Percentiles rank a stretch among this genome's conserved stretches.
phyloP scores from a whole-genome alignment of 2,329 filamentous ascomycete species.

The Nakataea oryzae region DNA sequence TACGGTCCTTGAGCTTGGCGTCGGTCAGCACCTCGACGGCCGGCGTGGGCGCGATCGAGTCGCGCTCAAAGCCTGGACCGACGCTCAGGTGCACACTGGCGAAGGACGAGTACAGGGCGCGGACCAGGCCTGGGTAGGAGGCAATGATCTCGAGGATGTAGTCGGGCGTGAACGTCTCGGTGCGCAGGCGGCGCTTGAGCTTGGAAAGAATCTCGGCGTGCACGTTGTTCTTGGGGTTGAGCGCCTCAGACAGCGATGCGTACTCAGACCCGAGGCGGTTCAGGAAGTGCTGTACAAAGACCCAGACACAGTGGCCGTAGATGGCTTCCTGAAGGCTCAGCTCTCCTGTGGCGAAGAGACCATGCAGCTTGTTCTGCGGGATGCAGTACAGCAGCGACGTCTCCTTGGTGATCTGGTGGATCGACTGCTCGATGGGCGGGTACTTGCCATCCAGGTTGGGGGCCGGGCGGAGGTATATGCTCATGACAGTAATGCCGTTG shows the following conservation, averaged over 20 bases:
- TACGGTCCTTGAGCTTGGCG: conserved; percentile 61
- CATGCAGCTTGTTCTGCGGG: conserved; percentile 92
- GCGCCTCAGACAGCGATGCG: conserved; percentile 68
- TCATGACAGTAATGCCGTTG: conserved; percentile 96
- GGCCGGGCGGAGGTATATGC: conserved; percentile 77
- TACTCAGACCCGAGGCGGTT: conserved; percentile 93
- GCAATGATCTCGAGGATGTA: conserved; percentile 98
- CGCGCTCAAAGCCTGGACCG: conserved; percentile 38
- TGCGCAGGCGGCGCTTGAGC: conserved; percentile 88
- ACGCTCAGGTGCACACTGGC: conserved; percentile 68
- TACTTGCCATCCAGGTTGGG: conserved; percentile 39
- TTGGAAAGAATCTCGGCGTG: conserved; percentile 85
- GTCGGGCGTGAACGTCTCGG: conserved; percentile 94
- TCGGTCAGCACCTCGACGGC: conserved; percentile 64
- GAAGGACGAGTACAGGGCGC: conserved; percentile 83
- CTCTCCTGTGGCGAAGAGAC: conserved; percentile 73
- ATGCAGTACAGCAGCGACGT: conserved; percentile 95
- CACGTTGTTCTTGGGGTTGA: conserved; percentile 71
- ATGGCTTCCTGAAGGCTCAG: conserved; percentile 93
- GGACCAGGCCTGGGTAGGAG: conserved; percentile 77
- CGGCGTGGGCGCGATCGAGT: conserved; percentile 42
- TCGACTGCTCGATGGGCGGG: conserved; percentile 84
- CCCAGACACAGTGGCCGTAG: conserved; percentile 95
- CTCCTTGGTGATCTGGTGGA: conserved; percentile 98
- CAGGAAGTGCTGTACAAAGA: conserved; percentile 95